A percentile compares a stretch with the other conserved stretches of the same genome.
Evolutionary conservation across 2,329 filamentous ascomycete genomes (phyloP).

Genomic region (Aphanocladium album): DNA sequence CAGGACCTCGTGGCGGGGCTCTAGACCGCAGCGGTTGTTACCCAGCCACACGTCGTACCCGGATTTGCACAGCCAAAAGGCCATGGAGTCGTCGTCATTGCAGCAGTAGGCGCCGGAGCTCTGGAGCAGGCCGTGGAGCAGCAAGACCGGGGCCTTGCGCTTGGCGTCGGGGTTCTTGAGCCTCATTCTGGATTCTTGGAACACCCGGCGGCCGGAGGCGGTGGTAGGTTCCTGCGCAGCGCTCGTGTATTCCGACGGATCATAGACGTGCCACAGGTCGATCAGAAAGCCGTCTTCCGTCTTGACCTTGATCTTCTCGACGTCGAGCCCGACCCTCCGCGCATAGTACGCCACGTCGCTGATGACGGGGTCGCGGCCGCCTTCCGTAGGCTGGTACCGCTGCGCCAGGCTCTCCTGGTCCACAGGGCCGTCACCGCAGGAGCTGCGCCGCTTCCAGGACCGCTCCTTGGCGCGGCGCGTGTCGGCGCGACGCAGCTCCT

Average conservation of each 20-base stretch:
- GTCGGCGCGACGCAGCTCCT: conserved; percentile 59
- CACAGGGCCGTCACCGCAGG: conserved; percentile 27
- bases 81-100: conserved; percentile 83
- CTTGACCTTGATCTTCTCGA: conserved; percentile 77
- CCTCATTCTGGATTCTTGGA: conserved; percentile 39
- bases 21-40: conserved; percentile 85
- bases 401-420: conserved; percentile 41
- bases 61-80: conserved; percentile 86
- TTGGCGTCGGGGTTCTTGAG: conserved; percentile 35
- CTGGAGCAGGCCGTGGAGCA: conserved; percentile 86
- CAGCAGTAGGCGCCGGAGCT: conserved; percentile 83
- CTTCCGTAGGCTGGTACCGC: conserved; percentile 70
- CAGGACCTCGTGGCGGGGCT: conserved; percentile 68
- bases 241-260: conserved; percentile 64
- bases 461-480: conserved; percentile 53
- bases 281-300: conserved; percentile 94
- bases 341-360: conserved; percentile 85
- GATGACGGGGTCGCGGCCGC: conserved; percentile 70
- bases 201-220: conserved; percentile 55
- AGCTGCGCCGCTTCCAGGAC: conserved; percentile 53
- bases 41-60: conserved; percentile 95
- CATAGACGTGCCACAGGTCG: conserved; percentile 82
- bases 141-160: conserved; percentile 72
- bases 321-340: conserved; percentile 76
- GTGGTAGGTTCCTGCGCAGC: conserved; percentile 35